Percentiles rank a stretch among this genome's conserved stretches.
Conservation (phyloP, 176 grass and related monocot species). For the Dendrocalamus sinicus region DNA sequence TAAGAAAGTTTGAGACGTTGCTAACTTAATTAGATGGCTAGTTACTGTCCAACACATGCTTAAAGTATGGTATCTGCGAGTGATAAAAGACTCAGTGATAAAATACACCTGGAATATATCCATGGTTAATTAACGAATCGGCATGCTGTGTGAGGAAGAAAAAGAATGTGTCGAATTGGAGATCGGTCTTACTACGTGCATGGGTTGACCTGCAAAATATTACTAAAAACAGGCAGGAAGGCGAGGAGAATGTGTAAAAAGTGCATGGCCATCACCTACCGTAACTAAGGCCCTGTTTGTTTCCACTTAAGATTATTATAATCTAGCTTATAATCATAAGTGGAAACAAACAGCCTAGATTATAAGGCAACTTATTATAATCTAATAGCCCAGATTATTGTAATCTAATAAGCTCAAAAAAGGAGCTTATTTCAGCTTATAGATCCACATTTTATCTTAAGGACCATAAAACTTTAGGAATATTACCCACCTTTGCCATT, state of each 20-base stretch:
- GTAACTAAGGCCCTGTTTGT: too few species aligned
- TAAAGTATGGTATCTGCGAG: background rate
- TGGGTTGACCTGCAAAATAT: background rate
- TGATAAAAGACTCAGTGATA: background rate
- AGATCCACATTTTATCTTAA: too few species aligned
- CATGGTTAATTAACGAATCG: background rate
- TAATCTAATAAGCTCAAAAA: too few species aligned
- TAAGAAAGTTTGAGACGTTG: background rate
- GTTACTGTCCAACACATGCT: background rate
- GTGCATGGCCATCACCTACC: background rate
- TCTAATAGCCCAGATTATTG: too few species aligned
- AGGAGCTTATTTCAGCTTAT: too few species aligned
- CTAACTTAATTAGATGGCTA: background rate
- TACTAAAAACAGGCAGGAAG: background rate
- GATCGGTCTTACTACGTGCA: background rate
- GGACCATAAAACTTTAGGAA: too few species aligned
- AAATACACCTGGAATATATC: background rate
- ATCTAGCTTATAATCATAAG: too few species aligned
- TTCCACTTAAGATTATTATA: too few species aligned
- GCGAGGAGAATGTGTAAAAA: conserved; percentile 9
- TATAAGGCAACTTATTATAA: too few species aligned
- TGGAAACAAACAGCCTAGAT: too few species aligned
- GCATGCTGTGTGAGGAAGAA: background rate
- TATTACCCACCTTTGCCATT: too few species aligned
- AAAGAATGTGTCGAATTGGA: background rate